Percentiles rank a stretch among this genome's conserved stretches.
phyloP scores from a whole-genome alignment of 352 stramenopile species.

The Halophytophthora batemanensis region DNA sequence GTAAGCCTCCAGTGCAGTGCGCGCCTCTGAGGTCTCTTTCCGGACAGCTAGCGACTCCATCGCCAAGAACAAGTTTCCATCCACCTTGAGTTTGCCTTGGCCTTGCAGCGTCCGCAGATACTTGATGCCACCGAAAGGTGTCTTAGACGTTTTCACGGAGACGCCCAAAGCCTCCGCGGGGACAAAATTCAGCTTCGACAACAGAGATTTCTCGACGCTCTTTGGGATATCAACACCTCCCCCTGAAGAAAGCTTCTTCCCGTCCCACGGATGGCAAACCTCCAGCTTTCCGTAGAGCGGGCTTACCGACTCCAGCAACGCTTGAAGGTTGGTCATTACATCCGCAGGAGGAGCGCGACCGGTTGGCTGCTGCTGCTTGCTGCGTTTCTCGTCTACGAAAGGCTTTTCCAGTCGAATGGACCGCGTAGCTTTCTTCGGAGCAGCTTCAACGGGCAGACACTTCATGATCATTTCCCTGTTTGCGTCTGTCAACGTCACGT shows the following conservation, averaged over 20 bases:
- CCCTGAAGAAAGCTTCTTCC: constrained; percentile 34
- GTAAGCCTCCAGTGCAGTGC: constrained; percentile 38
- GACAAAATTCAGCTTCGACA: constrained; percentile 39
- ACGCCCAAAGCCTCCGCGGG: neutral
- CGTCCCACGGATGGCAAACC: constrained; percentile 47
- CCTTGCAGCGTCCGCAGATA: constrained; percentile 34
- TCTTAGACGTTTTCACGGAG: constrained; percentile 8
- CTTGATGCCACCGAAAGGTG: constrained; percentile 55
- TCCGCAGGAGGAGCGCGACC: neutral
- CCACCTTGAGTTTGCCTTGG: constrained; percentile 27
- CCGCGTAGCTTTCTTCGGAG: constrained; percentile 5
- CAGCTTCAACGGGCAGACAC: constrained; percentile 16
- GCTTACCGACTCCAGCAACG: constrained; percentile 16
- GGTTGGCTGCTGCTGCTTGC: constrained; percentile 4
- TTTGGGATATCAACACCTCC: constrained; percentile 26
- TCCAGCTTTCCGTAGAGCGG: constrained; percentile 28
- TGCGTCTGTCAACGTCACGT: constrained; percentile 21
- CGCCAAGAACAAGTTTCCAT: constrained; percentile 47
- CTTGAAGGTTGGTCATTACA: constrained; percentile 24
- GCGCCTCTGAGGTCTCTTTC: constrained; percentile 30
- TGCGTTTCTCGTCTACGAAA: neutral
- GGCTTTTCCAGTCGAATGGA: constrained; percentile 23
- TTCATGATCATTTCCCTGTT: constrained; percentile 16
- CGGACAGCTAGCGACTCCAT: constrained; percentile 55
- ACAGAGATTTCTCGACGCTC: constrained; percentile 38